Base-by-base conservation (phyloP, 2,329 filamentous ascomycete species). In the Pseudogymnoascus sp. region DNA sequence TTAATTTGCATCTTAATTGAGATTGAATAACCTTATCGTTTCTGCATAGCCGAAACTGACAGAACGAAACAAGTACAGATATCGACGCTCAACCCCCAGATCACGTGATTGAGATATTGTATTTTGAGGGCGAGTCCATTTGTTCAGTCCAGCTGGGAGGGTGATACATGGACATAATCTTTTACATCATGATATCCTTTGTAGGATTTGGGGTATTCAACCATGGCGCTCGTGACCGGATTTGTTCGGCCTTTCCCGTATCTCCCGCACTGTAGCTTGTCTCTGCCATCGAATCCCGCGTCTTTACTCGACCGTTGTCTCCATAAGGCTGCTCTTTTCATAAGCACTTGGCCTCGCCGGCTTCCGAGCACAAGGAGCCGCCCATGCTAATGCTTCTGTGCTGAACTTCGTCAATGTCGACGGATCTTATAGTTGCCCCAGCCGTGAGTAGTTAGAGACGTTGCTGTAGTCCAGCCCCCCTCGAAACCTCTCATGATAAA, bases 11-110 rank as follows among this genome's bases (percentile, higher is more conserved):
- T 53, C 46, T 53, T 31, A 53, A 53, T 53, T 19, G 46, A 46
- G 41, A 61, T 61, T 61, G 60, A 19, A 61, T 46, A 43, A 46
- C 31, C 41, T 61, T 61, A 43, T 28, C 19, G 60, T 43, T 43
- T 37, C 38, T 43, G 37, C 46, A 53, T 53, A 53, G 46, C 46
- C 46, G 46, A 53, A 53, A 53, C n/a, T 12, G 26, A 53, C n/a
- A 8, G 46, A 53, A 53, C 22, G n/a, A 31, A 31, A 53, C 46
- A 53, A 12, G 46, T 3, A 6, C 4, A 16, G 24, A 53, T 3
- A 11, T 31, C 19, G 46, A 31, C 31, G 46, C n/a, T 31, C 14
- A 31, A 31, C 6, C 16, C 4, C 3, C 3, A 12, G 8, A 53
- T 53, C 46, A 53, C 46, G 46, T 53, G 46, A 53, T 16, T 5